phyloP scores from a whole-genome alignment of 2,329 filamentous ascomycete species.

The Trichoderma hamatum region DNA sequence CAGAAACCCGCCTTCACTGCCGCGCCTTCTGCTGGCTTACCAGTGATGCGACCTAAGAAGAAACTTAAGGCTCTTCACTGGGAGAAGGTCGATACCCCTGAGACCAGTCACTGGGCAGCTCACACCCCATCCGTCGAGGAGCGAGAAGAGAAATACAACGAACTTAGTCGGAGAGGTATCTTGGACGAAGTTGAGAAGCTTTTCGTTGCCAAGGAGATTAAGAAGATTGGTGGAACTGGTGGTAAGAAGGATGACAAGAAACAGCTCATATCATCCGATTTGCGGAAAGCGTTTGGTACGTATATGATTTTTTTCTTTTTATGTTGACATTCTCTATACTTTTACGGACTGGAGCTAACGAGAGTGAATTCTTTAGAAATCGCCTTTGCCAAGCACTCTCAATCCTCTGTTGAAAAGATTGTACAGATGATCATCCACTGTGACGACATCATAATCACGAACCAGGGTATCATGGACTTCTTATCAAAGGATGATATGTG shows the following conservation, averaged over 20 bases:
- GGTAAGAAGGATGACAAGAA: slow-evolving; percentile 94
- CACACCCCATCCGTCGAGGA: slow-evolving; percentile 84
- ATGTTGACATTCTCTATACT: not conserved
- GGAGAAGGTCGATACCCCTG: slow-evolving; percentile 95
- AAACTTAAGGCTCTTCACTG: slow-evolving; percentile 99
- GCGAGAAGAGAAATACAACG: slow-evolving; percentile 93
- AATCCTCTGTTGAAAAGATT: slow-evolving; percentile 78
- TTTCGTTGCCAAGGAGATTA: slow-evolving; percentile 97
- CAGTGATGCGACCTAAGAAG: slow-evolving; percentile 91
- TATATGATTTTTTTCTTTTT: not conserved
- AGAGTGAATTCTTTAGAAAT: slow-evolving; percentile 64
- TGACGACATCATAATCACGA: slow-evolving; percentile 85
- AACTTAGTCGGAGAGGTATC: slow-evolving; percentile 91
- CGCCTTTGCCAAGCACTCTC: slow-evolving; percentile 90
- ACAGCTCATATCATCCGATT: slow-evolving; percentile 88
- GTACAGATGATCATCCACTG: slow-evolving; percentile 95
- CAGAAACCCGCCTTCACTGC: slow-evolving; percentile 60
- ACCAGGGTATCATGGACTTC: slow-evolving; percentile 94
- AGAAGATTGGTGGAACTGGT: slow-evolving; percentile 71
- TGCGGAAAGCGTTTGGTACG: slow-evolving; percentile 79
- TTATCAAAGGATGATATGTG: slow-evolving; percentile 90
- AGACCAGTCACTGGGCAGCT: slow-evolving; percentile 89
- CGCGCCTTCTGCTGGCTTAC: slow-evolving; percentile 65
- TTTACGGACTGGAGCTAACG: not conserved
- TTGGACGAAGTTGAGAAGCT: slow-evolving; percentile 96